Base-by-base conservation (phyloP, 2,329 filamentous ascomycete genomes). In the Emericellopsis cladophorae region DNA sequence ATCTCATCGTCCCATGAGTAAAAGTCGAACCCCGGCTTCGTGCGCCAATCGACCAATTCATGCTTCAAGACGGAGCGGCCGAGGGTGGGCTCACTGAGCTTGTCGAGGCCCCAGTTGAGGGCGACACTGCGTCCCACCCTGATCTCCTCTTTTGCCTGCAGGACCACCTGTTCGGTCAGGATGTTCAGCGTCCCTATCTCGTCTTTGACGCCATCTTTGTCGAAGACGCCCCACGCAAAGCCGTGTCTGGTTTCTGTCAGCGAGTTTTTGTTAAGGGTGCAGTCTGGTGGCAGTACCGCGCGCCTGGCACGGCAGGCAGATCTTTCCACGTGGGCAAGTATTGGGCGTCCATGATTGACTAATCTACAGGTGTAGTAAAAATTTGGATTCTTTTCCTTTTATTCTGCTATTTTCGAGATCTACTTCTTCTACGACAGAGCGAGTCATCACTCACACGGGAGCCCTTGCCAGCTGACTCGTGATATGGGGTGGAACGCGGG, bases 61-160 rank as follows among this genome's bases (percentile, higher is more conserved):
- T 43, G 41, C 37, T 35, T 43, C 36, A 43, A 37, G 4, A 37
- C 22, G 14, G 22, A 26, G 7, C 41, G 31, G 12, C 37, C 41
- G 18, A 43, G 33, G 6, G 37, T 40, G 18, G 38, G 15, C 26
- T 43, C 37, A 14, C 22, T 69, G 4, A 76, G 55, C 48, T 76
- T 76, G n/a, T 64, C 67, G 44, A 76, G 51, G 18, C 72, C 67
- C 72, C 73, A 76, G 23, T 66, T 65, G 31, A 77, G 59, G 9
- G 67, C 67, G 18, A 75, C 64, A 31, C 70, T 62, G 16, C 59
- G 58, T 11, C 74, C 74, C 1, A 65, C 68, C 31, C 58, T 60
- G 48, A 76, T 74, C 47, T 72, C n/a, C 24, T 43, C 37, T 22
- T 31, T 37, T 12, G 42, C 42, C 8, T 33, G 37, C 12, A 40